Percentiles rank a stretch among this genome's conserved stretches.
These are phyloP conservation scores for Excoecaria cochinchinensis DNA, from an alignment of 345 rosid species.

Conservation along the genomic window DNA sequence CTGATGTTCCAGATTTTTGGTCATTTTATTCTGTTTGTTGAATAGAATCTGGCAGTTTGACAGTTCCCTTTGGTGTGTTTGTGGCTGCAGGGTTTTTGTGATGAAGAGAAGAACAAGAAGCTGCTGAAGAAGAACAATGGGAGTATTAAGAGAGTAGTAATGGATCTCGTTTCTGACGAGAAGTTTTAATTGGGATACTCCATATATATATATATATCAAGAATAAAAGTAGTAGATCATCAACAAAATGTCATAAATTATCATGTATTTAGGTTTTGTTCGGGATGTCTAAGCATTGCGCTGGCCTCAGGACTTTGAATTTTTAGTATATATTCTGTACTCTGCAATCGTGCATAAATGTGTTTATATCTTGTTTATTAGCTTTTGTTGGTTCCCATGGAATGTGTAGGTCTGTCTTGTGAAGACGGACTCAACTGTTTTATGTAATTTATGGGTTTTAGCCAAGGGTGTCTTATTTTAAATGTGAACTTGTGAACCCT, in stretches of 20 bases:
- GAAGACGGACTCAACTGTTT: no score
- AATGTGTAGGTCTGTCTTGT: no score
- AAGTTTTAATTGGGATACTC: constrained; percentile 35
- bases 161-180: constrained; percentile 85
- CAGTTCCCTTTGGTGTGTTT: neutral
- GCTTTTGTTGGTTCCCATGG: no score
- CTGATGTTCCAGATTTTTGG: neutral
- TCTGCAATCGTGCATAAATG: no score
- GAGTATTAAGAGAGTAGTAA: constrained; percentile 81
- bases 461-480: no score
- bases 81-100: constrained; percentile 69
- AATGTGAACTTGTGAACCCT: no score
- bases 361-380: no score
- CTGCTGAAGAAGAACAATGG: constrained; percentile 94
- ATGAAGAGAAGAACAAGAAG: constrained; percentile 72
- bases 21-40: neutral
- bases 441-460: no score
- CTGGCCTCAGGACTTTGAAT: no score
- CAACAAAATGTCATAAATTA: neutral
- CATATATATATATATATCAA: neutral
- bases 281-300: neutral
- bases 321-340: no score
- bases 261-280: neutral
- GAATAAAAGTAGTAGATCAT: constrained; percentile 9
- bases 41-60: neutral